Evolutionary conservation across 2,329 filamentous ascomycete genomes (phyloP), one percentile per base, ranked within the genome.

Genomic region (Penicillium sp.): DNA sequence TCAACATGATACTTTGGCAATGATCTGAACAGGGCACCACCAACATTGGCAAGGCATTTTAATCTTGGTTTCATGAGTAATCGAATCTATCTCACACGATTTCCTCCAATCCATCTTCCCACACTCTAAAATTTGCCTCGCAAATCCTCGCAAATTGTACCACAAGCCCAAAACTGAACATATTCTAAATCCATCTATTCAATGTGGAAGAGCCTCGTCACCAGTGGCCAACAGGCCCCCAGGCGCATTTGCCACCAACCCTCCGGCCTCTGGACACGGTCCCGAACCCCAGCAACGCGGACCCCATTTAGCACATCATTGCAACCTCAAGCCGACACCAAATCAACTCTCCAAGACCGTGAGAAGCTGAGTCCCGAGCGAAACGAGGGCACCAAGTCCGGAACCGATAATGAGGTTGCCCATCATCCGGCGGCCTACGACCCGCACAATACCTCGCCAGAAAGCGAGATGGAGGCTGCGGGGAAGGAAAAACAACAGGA

Each of bases 331-430:
- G 4, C 39, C 4, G n/a, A 14, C 24, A 50, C 49, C 19, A n/a
- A 49, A 42, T 45, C 29, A 52, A 22, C n/a, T 13, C 19, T 51
- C 35, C 59, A 54, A 19, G 81, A 87, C 68, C 83, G 85, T 51
- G 82, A 88, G 61, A 81, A 81, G 3, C 81, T 96, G 33, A 84
- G 88, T 57, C 86, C 89, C 0, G 80, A 84, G 33, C 75, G 82
- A 2, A 85, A 82, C 53, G 90, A 96, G 70, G 85, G 87, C 74
- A 84, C 85, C 56, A 85, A 88, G 69, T 86, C 85, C 49, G 89
- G 85, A 3, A 84, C 84, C 0, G 90, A 87, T 63, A 78, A 87
- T 46, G 80, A 84, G 13, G 82, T 87, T 0, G 80, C 82, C 0
- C 77, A 81, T 29, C 78, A 83, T 55, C 80, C 87, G 43, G 82